Evolutionary conservation across 306 rosid species (phyloP).

Genomic region (Mimosa pudica): DNA sequence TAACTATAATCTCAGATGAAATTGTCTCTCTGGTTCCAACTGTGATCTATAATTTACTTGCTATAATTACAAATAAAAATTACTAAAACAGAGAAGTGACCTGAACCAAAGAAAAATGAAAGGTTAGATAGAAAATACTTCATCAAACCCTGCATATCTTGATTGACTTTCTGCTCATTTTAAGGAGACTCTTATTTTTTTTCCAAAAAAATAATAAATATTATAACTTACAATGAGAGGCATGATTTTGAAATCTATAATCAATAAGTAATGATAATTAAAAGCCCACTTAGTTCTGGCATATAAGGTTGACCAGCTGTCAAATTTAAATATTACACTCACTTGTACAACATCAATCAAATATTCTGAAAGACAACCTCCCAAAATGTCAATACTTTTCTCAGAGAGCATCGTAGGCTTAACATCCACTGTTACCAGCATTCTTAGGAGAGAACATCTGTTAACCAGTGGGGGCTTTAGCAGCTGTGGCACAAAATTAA

Average conservation of each 20-base stretch:
- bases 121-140: background rate
- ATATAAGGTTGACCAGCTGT: background rate
- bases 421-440: slow-evolving; percentile 58
- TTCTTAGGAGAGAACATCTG: slow-evolving; percentile 67
- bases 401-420: slow-evolving; percentile 60
- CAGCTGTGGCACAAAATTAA: slow-evolving; percentile 42
- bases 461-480: slow-evolving; percentile 66
- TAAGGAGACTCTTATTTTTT: background rate
- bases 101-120: background rate
- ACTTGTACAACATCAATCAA: slow-evolving; percentile 61
- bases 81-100: slow-evolving; percentile 6
- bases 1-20: background rate
- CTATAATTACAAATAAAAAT: slow-evolving; percentile 1
- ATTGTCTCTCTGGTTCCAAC: slow-evolving; percentile 10
- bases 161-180: slow-evolving; percentile 8
- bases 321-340: slow-evolving; percentile 37
- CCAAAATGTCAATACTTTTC: slow-evolving; percentile 51
- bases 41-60: background rate
- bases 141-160: background rate
- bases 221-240: slow-evolving; percentile 20
- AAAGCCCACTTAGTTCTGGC: slow-evolving; percentile 6
- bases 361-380: slow-evolving; percentile 56
- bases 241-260: background rate
- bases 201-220: background rate
- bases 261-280: slow-evolving; percentile 20